A percentile compares a stretch with the other conserved stretches of the same genome.
Conservation (phyloP, 78 protist species). For the Bodo saltans region DNA sequence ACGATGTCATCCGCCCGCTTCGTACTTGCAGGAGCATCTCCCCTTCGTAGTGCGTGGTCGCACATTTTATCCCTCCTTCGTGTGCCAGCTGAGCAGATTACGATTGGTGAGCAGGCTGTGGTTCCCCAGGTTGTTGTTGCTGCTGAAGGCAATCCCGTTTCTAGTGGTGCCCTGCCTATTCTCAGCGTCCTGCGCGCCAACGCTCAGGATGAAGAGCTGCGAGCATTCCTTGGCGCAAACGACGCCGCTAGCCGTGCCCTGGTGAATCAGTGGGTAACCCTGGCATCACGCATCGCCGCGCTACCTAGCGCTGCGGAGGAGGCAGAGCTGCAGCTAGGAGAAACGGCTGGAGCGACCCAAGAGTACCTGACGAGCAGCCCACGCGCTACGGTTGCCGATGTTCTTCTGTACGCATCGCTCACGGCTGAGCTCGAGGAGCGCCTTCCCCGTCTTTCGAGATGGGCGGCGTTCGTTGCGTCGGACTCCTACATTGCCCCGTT, state of each 20-base stretch:
- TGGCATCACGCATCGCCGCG: not conserved
- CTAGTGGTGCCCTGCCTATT: too few species aligned
- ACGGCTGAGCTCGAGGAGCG: not conserved
- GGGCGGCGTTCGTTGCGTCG: not conserved
- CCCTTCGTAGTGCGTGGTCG: too few species aligned
- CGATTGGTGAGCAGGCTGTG: too few species aligned
- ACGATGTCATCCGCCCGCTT: too few species aligned
- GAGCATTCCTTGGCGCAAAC: not conserved
- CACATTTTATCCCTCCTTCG: too few species aligned
- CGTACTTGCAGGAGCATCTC: too few species aligned
- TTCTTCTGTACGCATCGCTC: not conserved
- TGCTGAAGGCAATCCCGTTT: too few species aligned
- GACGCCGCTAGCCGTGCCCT: not conserved
- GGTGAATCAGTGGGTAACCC: not conserved
- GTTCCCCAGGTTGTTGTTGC: too few species aligned
- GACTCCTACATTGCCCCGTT: not conserved
- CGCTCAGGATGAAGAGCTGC: too few species aligned
- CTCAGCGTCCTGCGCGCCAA: not conserved
- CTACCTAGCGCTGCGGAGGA: not conserved
- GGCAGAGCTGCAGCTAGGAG: not conserved
- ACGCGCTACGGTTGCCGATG: not conserved
- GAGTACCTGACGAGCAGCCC: not conserved
- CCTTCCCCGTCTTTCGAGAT: not conserved
- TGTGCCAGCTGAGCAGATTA: too few species aligned
- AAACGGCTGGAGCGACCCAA: too few species aligned